Base-by-base conservation (phyloP, 345 rosid genomes). In the Aurinia saxatilis region DNA sequence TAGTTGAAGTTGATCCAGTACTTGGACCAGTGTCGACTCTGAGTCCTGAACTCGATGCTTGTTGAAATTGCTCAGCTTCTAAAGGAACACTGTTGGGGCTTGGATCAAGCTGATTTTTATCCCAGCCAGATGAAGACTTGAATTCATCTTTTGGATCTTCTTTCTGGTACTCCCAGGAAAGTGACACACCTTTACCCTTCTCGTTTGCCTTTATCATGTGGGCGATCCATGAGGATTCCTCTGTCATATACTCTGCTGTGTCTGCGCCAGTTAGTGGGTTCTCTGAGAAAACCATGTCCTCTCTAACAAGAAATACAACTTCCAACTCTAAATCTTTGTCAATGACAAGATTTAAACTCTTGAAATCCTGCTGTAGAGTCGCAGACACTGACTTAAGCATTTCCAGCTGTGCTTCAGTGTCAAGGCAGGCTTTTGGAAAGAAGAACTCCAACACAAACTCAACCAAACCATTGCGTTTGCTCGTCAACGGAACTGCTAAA, bases 391-490 rank as follows among this genome's bases (percentile, higher is more conserved):
- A 73, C 46, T 74, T 82, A 57, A 78, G 74, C 78, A 81, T 52
- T 68, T 21, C 77, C 50, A 72, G 77, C 57, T 79, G 84, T 7
- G 82, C 76, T 63, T 75, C 70, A 17, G 66, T 52, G 57, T 75
- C 78, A 9, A 57, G 74, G 68, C 90, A 83, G 33, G 84, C 78
- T 61, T 81, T 79, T 48, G 93, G 93, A 77, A 92, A 77, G 82
- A 86, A 91, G 19, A 88, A 75, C 68, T 91, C 98, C 74, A 91
- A 60, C 58, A 91, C 87, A 68, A 88, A 84, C 61, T 84, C 96
- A 65, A 76, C 73, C 3, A 75, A 56, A 42, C 82, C 86, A 4
- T 63, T 60, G 63, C 47, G 47, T 56, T 72, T 53, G 62, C 84
- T 76, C 47, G 55, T 75, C 8, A 91, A 68, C 16, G 96, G 98